These are phyloP conservation scores for Inosperma sp. DNA, from an alignment of 768 basidiomycete species.

Conservation along the genomic window DNA sequence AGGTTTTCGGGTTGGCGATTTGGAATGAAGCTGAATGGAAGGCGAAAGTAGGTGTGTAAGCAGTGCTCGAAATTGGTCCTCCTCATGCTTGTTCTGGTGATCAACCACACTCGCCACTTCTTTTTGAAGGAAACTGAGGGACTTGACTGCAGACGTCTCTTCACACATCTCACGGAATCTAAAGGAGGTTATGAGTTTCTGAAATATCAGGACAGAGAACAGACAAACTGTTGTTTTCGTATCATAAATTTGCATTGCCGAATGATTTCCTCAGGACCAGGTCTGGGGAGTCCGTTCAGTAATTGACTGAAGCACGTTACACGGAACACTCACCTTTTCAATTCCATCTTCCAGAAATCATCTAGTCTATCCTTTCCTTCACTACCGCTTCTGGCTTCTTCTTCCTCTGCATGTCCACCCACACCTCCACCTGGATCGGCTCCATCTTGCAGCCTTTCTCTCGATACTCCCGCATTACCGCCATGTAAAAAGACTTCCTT, in stretches of 20 bases:
- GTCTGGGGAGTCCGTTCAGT: conserved; percentile 37
- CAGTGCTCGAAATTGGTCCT: conserved; percentile 57
- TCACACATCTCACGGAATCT: conserved; percentile 85
- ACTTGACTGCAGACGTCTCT: conserved; percentile 53
- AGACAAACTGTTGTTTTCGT: conserved; percentile 66
- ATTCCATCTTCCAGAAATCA: conserved; percentile 74
- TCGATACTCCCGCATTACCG: conserved; percentile 56
- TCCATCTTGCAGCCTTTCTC: too few species aligned
- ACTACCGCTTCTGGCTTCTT: conserved; percentile 17
- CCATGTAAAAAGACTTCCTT: conserved; percentile 67
- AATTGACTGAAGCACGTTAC: not conserved
- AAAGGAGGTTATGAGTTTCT: not conserved
- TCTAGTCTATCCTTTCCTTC: conserved; percentile 51
- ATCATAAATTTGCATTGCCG: conserved; percentile 60
- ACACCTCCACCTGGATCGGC: not conserved
- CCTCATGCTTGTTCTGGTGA: conserved; percentile 58
- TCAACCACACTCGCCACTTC: conserved; percentile 70
- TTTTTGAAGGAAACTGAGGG: conserved; percentile 66
- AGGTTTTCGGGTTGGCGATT: conserved; percentile 13
- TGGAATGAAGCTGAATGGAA: conserved; percentile 8
- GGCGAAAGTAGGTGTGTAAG: conserved; percentile 59
- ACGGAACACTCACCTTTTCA: conserved; percentile 49
- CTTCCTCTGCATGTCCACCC: conserved; percentile 17
- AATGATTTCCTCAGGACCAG: conserved; percentile 57
- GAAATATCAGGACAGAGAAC: not conserved